phyloP scores from a whole-genome alignment of 2,329 filamentous ascomycete genomes.

The Talaromyces sp. region DNA sequence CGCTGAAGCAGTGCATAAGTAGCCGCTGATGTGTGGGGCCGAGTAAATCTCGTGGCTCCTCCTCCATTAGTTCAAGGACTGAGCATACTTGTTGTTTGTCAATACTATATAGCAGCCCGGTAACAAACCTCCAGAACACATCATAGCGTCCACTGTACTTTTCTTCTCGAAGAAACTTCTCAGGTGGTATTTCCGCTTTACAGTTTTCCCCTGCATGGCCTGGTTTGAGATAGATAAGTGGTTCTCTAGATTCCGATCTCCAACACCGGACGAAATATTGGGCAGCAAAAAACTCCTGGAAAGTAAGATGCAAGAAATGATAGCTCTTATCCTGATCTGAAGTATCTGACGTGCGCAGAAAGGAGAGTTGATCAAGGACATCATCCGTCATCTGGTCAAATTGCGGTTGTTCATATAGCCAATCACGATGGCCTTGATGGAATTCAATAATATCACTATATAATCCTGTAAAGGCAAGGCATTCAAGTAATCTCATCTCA shows the following conservation, averaged over 20 bases:
- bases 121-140: slow-evolving; percentile 44
- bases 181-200: background rate
- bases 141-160: slow-evolving; percentile 42
- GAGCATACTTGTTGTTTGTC: slow-evolving; percentile 13
- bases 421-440: slow-evolving; percentile 19
- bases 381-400: background rate
- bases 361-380: slow-evolving; percentile 29
- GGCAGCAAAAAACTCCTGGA: slow-evolving; percentile 45
- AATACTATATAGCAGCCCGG: slow-evolving; percentile 36
- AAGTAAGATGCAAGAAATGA: slow-evolving; percentile 45
- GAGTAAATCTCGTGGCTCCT: slow-evolving; percentile 35
- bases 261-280: slow-evolving; percentile 38
- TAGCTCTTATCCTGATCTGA: slow-evolving; percentile 26
- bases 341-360: slow-evolving; percentile 35
- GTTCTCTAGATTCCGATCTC: slow-evolving; percentile 10
- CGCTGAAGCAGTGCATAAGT: slow-evolving; percentile 39
- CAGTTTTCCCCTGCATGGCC: slow-evolving; percentile 16
- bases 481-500: slow-evolving; percentile 28
- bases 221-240: slow-evolving; percentile 3
- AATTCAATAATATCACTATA: slow-evolving; percentile 36
- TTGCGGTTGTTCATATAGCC: background rate
- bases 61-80: slow-evolving; percentile 34
- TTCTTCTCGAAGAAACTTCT: slow-evolving; percentile 30
- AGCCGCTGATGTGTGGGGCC: slow-evolving; percentile 39
- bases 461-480: slow-evolving; percentile 38